Base-by-base conservation (phyloP, 306 rosid species). In the Pueraria montana region DNA sequence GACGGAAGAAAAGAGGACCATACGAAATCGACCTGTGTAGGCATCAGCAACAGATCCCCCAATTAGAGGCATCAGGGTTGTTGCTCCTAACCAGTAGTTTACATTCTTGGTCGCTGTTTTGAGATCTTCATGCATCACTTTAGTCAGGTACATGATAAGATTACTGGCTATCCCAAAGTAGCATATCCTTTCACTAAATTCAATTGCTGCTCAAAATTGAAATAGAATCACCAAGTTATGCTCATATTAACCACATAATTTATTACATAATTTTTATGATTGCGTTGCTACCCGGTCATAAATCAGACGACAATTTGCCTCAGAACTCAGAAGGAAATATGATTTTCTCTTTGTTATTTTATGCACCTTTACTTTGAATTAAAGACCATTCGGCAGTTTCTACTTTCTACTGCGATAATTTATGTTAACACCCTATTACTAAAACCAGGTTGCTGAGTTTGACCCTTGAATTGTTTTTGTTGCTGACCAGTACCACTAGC, bases 81-180 rank as follows among this genome's bases (percentile, higher is more conserved):
- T 78, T 67, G 86, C 82, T 74, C 88, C 90, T 8, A 55, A 0
- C 90, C 90, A 87, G 80, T 74, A 87, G 66, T 85, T 87, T 20
- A 87, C 90, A 69, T 85, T 85, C 62, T 76, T 87, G 20, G 81
- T 80, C 0, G 89, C 89, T 71, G 83, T 87, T 30, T 80, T 53
- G 69, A 87, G 90, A 53, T 85, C 87, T 82, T 85, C 85, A 72
- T 85, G 90, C 46, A 87, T 50, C 73, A 87, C 88, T 82, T 20
- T 21, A 1, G 90, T 87, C 27, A 87, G 78, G 53, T 87, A 87
- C 3, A 72, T 21, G 83, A 87, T 82, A 3, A 87, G 88, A 70
- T 85, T 87, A 11, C 65, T 43, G 62, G 80, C 76, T 59, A 87
- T 43, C 13, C 85, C 88, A 74, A 84, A 80, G 90, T 21, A 71